These are phyloP conservation scores for Quercus alba DNA, from an alignment of 306 rosid genomes.

Conservation along the genomic window DNA sequence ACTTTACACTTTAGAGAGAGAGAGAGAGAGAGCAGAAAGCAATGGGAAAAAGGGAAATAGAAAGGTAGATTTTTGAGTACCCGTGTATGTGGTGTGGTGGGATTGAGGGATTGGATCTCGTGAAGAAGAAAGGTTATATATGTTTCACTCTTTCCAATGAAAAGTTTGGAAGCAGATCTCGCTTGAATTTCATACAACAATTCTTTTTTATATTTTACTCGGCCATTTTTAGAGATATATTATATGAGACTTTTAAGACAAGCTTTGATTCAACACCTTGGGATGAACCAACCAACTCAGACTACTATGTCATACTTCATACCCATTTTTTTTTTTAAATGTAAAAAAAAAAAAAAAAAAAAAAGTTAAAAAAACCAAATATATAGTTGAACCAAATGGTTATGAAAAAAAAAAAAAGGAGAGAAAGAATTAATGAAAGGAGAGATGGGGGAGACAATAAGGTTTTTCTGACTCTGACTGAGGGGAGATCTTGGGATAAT, in stretches of 20 bases:
- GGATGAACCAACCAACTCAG: slow-evolving; percentile 7
- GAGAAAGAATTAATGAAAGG: neutral
- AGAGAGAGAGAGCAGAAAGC: slow-evolving; percentile 2
- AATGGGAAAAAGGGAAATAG: neutral
- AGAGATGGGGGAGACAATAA: slow-evolving; percentile 4
- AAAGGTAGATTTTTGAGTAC: slow-evolving; percentile 14
- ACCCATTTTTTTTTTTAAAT: neutral
- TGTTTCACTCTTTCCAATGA: slow-evolving; percentile 45
- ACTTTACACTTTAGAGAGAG: neutral
- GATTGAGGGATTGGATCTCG: slow-evolving; percentile 55
- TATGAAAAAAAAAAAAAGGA: neutral
- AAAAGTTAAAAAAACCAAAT: neutral
- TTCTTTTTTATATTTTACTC: neutral
- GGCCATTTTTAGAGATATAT: neutral
- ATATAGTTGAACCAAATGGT: neutral
- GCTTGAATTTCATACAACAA: slow-evolving; percentile 31
- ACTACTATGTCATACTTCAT: neutral
- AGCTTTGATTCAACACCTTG: slow-evolving; percentile 17
- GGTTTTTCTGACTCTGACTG: slow-evolving; percentile 12
- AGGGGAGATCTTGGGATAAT: slow-evolving; percentile 11
- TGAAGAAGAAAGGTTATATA: slow-evolving; percentile 30
- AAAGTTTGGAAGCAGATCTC: slow-evolving; percentile 37
- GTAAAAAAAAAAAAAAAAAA: neutral
- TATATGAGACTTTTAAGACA: slow-evolving; percentile 13
- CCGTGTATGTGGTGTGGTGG: slow-evolving; percentile 5